Evolutionary conservation across 495 filamentous ascomycete species (phyloP).

Genomic region (Pyrenula massariospora): DNA sequence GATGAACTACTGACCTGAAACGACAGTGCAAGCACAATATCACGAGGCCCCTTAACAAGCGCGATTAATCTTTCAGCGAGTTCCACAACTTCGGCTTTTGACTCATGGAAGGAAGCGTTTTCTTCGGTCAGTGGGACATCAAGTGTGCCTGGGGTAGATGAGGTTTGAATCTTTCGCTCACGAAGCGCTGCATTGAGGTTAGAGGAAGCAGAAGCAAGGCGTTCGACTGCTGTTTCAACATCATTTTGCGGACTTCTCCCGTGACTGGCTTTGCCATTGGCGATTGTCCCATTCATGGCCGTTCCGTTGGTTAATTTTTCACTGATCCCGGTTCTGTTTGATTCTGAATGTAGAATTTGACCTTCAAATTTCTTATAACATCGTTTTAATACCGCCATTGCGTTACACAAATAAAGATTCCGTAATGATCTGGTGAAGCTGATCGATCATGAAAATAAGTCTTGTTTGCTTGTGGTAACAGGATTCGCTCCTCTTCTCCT

Average conservation of each 20-base stretch:
- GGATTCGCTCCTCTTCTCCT: no score
- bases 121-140: neutral
- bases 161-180: neutral
- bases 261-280: neutral
- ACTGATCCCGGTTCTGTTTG: neutral
- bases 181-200: neutral
- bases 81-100: constrained; percentile 2
- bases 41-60: constrained; percentile 8
- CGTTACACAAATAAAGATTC: no score
- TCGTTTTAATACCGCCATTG: neutral
- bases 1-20: neutral
- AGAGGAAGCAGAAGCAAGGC: neutral
- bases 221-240: neutral
- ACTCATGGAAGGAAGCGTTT: neutral
- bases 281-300: neutral
- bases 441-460: no score
- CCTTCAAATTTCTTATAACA: neutral
- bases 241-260: neutral
- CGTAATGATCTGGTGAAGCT: no score
- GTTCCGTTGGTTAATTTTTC: neutral
- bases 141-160: neutral
- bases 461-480: no score
- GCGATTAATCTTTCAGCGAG: constrained; percentile 9
- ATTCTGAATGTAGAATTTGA: neutral
- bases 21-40: neutral